Conservation (phyloP, 306 rosid genomes). For the Quercus mongolica region DNA sequence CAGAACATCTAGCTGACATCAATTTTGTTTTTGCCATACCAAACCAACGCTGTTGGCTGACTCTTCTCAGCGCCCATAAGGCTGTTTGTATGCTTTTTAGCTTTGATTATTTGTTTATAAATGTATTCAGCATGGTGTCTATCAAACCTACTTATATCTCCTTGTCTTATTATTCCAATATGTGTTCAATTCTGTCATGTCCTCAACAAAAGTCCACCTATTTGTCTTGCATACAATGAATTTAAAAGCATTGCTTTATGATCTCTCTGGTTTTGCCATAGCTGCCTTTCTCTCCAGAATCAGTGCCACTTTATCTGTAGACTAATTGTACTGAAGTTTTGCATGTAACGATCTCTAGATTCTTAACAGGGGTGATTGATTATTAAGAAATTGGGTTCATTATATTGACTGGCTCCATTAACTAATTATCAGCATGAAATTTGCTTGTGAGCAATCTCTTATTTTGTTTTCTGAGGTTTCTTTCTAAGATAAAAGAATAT, state of each 20-base stretch:
- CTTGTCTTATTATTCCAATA: not conserved
- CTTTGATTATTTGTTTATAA: not conserved
- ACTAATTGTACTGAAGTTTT: not conserved
- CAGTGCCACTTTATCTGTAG: not conserved
- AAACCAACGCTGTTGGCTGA: not conserved
- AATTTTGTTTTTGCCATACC: not conserved
- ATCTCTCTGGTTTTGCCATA: not conserved
- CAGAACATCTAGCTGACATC: too few relatives aligned
- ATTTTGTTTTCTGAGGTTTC: not conserved
- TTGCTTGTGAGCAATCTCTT: not conserved
- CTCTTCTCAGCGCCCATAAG: not conserved
- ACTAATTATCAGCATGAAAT: not conserved
- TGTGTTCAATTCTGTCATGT: not conserved
- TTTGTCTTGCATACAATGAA: not conserved
- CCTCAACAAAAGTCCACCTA: not conserved
- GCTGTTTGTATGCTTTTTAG: not conserved
- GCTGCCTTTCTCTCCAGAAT: not conserved
- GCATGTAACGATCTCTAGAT: not conserved
- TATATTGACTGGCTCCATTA: not conserved
- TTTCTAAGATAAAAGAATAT: not conserved
- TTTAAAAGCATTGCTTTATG: not conserved
- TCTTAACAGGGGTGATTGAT: not conserved
- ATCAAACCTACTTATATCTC: not conserved
- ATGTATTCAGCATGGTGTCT: not conserved
- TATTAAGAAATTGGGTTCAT: not conserved